Conservation (phyloP, 352 stramenopile genomes). For the Phytophthora melonis region DNA sequence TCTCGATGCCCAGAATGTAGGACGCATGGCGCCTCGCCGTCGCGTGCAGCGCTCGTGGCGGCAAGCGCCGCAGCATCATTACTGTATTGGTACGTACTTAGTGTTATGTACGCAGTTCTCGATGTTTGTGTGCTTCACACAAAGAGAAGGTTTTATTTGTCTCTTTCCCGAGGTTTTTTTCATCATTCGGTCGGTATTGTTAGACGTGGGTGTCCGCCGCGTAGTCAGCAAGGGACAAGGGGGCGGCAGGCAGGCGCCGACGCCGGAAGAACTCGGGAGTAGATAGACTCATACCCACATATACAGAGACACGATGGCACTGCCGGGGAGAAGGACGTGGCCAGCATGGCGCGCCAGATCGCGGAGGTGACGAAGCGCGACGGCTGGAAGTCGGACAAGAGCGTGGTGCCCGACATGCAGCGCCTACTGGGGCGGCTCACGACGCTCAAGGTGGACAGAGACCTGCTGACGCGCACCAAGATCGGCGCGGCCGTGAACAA, state of each 20-base stretch:
- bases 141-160: conserved; percentile 8
- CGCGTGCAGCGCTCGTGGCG: conserved; percentile 1
- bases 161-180: conserved; percentile 14
- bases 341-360: conserved; percentile 78
- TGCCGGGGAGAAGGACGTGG: conserved; percentile 64
- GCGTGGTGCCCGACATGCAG: conserved; percentile 71
- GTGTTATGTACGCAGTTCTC: no score
- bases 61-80: conserved; percentile 12
- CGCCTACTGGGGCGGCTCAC: conserved; percentile 77
- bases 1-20: conserved; percentile 96
- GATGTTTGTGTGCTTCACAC: neutral
- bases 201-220: conserved; percentile 8
- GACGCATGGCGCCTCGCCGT: conserved; percentile 40
- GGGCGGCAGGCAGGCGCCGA: neutral
- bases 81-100: neutral
- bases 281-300: neutral
- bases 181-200: conserved; percentile 15
- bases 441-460: conserved; percentile 79
- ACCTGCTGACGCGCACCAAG: conserved; percentile 77
- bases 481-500: conserved; percentile 88
- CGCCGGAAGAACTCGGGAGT: conserved; percentile 4
- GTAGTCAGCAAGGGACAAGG: conserved; percentile 21
- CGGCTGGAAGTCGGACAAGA: conserved; percentile 70
- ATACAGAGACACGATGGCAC: conserved; percentile 17
- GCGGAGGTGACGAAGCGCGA: conserved; percentile 65